Percentiles rank a stretch among this genome's conserved stretches.
phyloP scores from a whole-genome alignment of 805 yeast species.

The Blastobotrys muscicola region DNA sequence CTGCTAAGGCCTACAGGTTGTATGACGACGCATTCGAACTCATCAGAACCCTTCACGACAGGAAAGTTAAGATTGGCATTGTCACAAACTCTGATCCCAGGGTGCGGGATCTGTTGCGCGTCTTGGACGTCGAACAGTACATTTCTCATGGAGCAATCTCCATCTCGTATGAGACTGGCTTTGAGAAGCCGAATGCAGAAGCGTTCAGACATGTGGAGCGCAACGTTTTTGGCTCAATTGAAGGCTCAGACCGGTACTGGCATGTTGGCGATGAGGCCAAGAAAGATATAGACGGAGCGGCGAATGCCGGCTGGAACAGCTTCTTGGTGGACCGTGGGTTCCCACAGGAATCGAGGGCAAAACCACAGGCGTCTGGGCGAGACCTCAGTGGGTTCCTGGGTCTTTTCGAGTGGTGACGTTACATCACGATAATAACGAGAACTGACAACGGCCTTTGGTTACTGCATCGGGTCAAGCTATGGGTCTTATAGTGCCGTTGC shows the following conservation, averaged over 20 bases:
- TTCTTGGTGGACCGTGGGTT: conserved; percentile 10
- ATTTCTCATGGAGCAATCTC: background rate
- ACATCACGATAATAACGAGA: too few relatives aligned
- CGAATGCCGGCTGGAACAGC: conserved; percentile 14
- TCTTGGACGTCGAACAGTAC: conserved; percentile 7
- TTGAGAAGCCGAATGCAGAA: conserved; percentile 12
- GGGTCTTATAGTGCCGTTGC: too few relatives aligned
- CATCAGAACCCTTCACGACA: conserved; percentile 1
- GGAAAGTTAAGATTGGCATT: conserved; percentile 9
- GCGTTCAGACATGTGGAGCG: conserved; percentile 10
- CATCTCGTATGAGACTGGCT: conserved; percentile 15
- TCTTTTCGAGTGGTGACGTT: too few relatives aligned
- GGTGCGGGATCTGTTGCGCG: conserved; percentile 8
- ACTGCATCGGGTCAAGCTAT: too few relatives aligned
- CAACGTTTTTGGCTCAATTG: background rate
- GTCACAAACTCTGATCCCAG: conserved; percentile 17
- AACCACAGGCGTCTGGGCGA: too few relatives aligned
- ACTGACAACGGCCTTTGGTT: too few relatives aligned
- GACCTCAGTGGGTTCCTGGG: too few relatives aligned
- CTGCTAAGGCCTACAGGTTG: conserved; percentile 9
- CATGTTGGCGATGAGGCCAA: conserved; percentile 17
- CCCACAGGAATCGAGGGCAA: too few relatives aligned
- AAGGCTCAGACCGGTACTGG: conserved; percentile 8
- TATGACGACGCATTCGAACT: conserved; percentile 11
- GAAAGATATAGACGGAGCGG: conserved; percentile 14